Percentiles rank a stretch among this genome's conserved stretches.
phyloP scores from a whole-genome alignment of 257 asterid species.

The Nicotiana paniculata region DNA sequence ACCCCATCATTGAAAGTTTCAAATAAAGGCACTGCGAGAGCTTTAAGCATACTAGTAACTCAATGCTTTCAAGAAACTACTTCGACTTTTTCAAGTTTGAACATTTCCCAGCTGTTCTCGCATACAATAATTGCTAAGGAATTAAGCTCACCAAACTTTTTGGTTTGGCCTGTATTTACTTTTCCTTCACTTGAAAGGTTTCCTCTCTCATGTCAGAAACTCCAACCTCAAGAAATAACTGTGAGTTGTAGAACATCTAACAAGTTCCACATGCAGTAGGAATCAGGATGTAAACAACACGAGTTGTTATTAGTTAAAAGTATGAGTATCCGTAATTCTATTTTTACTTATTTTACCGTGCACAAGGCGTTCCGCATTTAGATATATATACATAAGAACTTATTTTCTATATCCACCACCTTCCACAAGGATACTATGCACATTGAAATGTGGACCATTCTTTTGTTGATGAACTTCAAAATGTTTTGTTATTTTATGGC shows the following conservation, averaged over 20 bases:
- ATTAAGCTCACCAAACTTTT: not conserved
- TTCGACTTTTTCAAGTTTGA: not conserved
- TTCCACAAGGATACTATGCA: not conserved
- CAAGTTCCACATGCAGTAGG: not conserved
- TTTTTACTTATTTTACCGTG: not conserved
- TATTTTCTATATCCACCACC: not conserved
- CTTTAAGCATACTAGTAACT: not conserved
- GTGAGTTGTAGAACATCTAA: not conserved
- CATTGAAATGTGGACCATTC: not conserved
- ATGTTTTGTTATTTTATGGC: no score
- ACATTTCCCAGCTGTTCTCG: not conserved
- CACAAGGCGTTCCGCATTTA: no score
- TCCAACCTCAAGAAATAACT: not conserved
- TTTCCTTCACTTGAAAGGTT: not conserved
- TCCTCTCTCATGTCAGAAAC: not conserved
- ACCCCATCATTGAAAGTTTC: not conserved
- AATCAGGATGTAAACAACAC: not conserved
- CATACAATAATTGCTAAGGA: not conserved
- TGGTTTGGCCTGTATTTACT: not conserved
- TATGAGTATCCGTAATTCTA: not conserved
- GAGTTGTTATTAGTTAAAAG: not conserved
- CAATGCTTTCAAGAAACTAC: not conserved
- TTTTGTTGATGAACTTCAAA: not conserved
- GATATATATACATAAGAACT: not conserved
- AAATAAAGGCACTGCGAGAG: not conserved